Evolutionary conservation across 2,329 filamentous ascomycete genomes (phyloP).

Genomic region (Acephala macrosclerotiorum): DNA sequence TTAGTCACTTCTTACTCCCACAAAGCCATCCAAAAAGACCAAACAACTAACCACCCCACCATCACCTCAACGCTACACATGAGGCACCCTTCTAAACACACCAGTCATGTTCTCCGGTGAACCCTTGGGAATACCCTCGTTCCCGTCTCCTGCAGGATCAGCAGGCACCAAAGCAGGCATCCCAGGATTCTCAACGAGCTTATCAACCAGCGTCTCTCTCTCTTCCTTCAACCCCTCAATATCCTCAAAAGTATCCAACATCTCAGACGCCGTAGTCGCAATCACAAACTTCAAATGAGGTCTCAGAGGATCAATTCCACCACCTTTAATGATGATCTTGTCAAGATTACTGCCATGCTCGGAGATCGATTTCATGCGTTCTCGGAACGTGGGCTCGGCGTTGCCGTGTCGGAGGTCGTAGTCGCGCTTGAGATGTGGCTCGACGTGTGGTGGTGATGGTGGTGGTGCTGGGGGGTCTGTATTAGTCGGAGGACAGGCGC

Average conservation of each 20-base stretch:
- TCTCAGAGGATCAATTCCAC: background rate
- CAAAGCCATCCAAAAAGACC: no score
- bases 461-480: no score
- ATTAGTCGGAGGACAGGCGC: no score
- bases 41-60: background rate
- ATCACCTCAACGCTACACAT: no score
- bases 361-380: slow-evolving; percentile 1
- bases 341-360: background rate
- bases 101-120: background rate
- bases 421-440: background rate
- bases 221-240: background rate
- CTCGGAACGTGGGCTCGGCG: background rate
- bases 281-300: background rate
- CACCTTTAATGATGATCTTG: background rate
- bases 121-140: background rate
- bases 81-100: background rate
- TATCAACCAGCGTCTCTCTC: background rate
- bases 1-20: no score
- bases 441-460: background rate
- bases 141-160: background rate
- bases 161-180: background rate
- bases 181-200: background rate
- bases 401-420: background rate
- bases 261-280: background rate
- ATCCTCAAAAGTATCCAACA: background rate